Conservation (phyloP, 2,329 filamentous ascomycete genomes). For the Trichophyton benhamiae region DNA sequence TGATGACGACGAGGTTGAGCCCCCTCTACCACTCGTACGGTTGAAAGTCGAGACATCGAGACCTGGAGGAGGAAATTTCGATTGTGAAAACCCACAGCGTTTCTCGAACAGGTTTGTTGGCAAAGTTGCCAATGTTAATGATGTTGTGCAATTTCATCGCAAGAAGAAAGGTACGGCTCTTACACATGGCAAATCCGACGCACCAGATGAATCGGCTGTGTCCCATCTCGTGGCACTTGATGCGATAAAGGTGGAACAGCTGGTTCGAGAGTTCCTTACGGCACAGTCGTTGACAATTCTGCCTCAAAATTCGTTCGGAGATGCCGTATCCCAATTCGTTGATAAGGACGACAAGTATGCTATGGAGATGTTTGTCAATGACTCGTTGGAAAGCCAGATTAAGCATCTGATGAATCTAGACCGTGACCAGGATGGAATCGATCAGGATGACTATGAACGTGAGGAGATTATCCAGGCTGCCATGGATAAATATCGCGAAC, state of each 20-base stretch:
- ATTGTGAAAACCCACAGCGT: slow-evolving; percentile 88
- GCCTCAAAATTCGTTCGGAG: slow-evolving; percentile 81
- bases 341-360: slow-evolving; percentile 91
- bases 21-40: slow-evolving; percentile 71
- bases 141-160: slow-evolving; percentile 84
- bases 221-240: slow-evolving; percentile 52
- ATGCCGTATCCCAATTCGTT: slow-evolving; percentile 85
- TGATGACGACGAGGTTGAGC: slow-evolving; percentile 43
- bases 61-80: slow-evolving; percentile 71
- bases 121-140: slow-evolving; percentile 86
- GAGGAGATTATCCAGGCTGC: slow-evolving; percentile 58
- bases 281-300: slow-evolving; percentile 86
- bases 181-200: slow-evolving; percentile 38
- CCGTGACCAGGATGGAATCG: slow-evolving; percentile 55
- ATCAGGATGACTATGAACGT: slow-evolving; percentile 54
- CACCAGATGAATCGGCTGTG: slow-evolving; percentile 53
- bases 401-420: slow-evolving; percentile 56
- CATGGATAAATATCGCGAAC: slow-evolving; percentile 60
- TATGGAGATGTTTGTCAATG: slow-evolving; percentile 67
- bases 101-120: slow-evolving; percentile 86
- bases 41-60: slow-evolving; percentile 84
- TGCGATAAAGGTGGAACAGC: slow-evolving; percentile 70
- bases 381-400: slow-evolving; percentile 58
- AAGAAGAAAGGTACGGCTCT: slow-evolving; percentile 55
- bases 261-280: slow-evolving; percentile 76